Evolutionary conservation across 352 stramenopile species (phyloP).

Genomic region (Phytophthora uliginosa): DNA sequence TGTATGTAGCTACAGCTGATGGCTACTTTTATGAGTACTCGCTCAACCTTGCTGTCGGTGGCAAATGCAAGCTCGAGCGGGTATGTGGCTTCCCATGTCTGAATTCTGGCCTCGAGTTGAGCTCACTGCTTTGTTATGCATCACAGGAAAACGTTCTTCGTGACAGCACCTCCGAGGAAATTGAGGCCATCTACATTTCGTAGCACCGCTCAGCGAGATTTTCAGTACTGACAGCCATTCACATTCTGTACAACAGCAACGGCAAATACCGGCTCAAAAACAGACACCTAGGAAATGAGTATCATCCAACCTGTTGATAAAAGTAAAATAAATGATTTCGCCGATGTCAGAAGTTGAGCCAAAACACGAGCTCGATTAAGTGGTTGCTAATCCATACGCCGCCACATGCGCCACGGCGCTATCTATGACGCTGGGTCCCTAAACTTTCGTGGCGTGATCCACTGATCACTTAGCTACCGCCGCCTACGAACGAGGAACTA

Average conservation of each 20-base stretch:
- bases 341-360: conserved; percentile 16
- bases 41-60: conserved; percentile 72
- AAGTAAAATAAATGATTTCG: conserved; percentile 29
- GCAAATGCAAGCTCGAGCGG: conserved; percentile 88
- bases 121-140: background rate
- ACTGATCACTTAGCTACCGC: conserved; percentile 11
- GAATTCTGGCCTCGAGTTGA: background rate
- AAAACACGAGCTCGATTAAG: conserved; percentile 30
- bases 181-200: conserved; percentile 86
- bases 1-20: conserved; percentile 85
- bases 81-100: conserved; percentile 9
- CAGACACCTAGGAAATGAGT: background rate
- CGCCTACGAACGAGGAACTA: conserved; percentile 21
- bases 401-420: conserved; percentile 14
- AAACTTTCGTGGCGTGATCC: conserved; percentile 18
- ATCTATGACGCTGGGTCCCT: conserved; percentile 25
- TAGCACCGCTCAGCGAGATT: conserved; percentile 30
- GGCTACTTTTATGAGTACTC: conserved; percentile 93
- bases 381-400: conserved; percentile 18
- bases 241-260: too few species aligned
- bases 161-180: conserved; percentile 87
- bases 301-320: conserved; percentile 5
- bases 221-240: background rate
- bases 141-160: conserved; percentile 87
- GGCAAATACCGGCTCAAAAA: background rate